Percentiles rank a stretch among this genome's conserved stretches.
These are phyloP conservation scores for Candida anglica DNA, from an alignment of 805 yeast species.

Conservation along the genomic window DNA sequence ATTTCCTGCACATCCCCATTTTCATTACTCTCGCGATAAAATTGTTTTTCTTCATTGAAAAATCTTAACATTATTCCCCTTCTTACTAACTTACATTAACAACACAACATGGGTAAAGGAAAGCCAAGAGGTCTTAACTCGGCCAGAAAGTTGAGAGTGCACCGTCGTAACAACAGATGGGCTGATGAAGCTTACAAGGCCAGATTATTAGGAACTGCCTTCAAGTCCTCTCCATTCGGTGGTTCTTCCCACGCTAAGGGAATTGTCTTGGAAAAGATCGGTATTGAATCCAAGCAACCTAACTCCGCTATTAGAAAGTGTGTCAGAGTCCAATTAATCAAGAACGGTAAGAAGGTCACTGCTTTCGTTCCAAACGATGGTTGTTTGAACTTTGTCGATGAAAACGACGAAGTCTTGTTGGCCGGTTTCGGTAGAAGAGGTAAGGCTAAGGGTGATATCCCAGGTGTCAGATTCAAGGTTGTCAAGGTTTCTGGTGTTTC, in stretches of 20 bases:
- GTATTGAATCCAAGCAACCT: conserved; percentile 99
- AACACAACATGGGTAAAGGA: conserved; percentile 89
- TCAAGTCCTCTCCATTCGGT: conserved; percentile 99
- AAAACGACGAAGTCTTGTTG: conserved; percentile 98
- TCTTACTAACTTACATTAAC: conserved; percentile 13
- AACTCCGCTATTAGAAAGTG: conserved; percentile 99
- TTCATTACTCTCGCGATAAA: neutral
- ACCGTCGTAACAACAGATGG: conserved; percentile 99
- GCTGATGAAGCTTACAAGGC: conserved; percentile 97
- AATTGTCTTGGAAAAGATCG: conserved; percentile 98
- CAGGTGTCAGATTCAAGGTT: conserved; percentile 99
- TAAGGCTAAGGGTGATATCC: conserved; percentile 99
- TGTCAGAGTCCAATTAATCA: conserved; percentile 99
- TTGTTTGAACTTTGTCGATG: conserved; percentile 99
- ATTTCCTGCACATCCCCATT: neutral
- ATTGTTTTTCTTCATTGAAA: conserved; percentile 3
- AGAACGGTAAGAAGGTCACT: conserved; percentile 99
- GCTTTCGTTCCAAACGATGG: conserved; percentile 99
- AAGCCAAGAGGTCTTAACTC: conserved; percentile 99
- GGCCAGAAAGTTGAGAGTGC: conserved; percentile 99
- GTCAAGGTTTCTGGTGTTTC: conserved; percentile 99
- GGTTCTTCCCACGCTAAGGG: conserved; percentile 99
- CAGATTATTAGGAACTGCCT: conserved; percentile 99
- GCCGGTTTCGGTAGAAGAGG: conserved; percentile 99
- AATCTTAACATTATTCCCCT: conserved; percentile 3